Base-by-base conservation (phyloP, 441 rosid genomes). In the Biscutella auriculata region DNA sequence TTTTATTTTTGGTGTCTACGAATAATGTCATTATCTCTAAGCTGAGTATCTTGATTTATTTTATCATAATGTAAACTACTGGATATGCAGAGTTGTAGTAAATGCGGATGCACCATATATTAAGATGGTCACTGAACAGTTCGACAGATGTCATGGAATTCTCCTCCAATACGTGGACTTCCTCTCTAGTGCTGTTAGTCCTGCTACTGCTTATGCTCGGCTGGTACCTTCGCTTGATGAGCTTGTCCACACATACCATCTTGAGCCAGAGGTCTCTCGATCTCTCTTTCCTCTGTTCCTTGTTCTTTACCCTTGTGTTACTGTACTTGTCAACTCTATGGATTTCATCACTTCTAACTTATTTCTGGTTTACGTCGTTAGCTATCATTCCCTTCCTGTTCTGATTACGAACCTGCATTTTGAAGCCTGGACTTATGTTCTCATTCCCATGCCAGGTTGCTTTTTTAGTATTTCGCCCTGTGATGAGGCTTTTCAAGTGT, bases 101-200 rank as follows among this genome's bases (percentile, higher is more conserved):
- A 87, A 80, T 72, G 87, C 98, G 35, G 89, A 85, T 62, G 98
- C 96, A 37, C 97, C 98, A 28, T 91, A 95, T 66, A 88, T 91
- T 67, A 95, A 95, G 82, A 95, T 95, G 99, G 99, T 95, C 55
- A 83, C 98, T 43, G 98, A 95, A 73, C 95, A 95, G 70, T 95
- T 95, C 69, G 99, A 95, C 71, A 83, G 98, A 73, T 86, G 97
- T 68, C 99, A 95, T 76, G 98, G 98, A 54, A 83, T 97, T 71
- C 99, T 95, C 70, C 99, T 95, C 63, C 99, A 95, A 64, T 95
- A 83, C 62, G 98, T 91, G 60, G 99, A 95, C 68, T 95, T 91
- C 67, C 98, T 95, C 54, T 80, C 83, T 52, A 79, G 91, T 69
- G 97, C 97, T 37, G 74, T 95, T 56, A 76, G 82, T 19, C 98